Evolutionary conservation across 2,329 filamentous ascomycete species (phyloP), one percentile per base, ranked within the genome.

Genomic region (Hysterium pulicare): DNA sequence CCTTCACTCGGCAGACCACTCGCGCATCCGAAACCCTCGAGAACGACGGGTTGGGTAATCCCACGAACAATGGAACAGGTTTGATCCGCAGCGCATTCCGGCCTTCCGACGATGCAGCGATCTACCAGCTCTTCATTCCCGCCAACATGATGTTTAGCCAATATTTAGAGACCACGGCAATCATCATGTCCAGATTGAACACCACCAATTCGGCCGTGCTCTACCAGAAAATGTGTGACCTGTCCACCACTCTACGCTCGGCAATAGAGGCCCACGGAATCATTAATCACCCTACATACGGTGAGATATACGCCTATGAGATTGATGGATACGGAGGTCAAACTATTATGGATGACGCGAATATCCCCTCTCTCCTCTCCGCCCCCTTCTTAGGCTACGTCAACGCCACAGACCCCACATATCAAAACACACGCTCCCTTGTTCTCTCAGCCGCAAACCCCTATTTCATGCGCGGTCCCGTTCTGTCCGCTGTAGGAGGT

Each of bases 261-360:
- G 69, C 71, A 4, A 72, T 80, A 68, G 53, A 73, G 58, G 54
- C 61, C 3, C 57, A 71, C 38, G 73, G 65, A 32, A 70, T 72
- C 4, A 61, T 72, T 10, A 51, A 62, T 5, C 62, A 66, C 16
- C 54, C 62, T 1, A 58, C 46, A 2, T 59, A 58, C 31, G 69
- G 69, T 35, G 61, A 62, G 21, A 58, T 75, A 16, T 76, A 74
- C 46, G 71, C 73, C 11, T 75, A 67, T 46, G 73, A 76, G 49
- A 62, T 75, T 20, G 73, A 76, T 46, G 72, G 72, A 17, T 73
- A 68, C 50, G 66, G 66, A 33, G 58, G 58, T 11, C 59, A 63
- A 41, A 83, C 78, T 49, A 71, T 84, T 38, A 86, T 86, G 83
- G 84, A 87, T 54, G 83, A 87, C 45, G 82, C 83, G 23, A 87